phyloP scores from a whole-genome alignment of 176 grass and related monocot genomes.

The Musa acuminata region DNA sequence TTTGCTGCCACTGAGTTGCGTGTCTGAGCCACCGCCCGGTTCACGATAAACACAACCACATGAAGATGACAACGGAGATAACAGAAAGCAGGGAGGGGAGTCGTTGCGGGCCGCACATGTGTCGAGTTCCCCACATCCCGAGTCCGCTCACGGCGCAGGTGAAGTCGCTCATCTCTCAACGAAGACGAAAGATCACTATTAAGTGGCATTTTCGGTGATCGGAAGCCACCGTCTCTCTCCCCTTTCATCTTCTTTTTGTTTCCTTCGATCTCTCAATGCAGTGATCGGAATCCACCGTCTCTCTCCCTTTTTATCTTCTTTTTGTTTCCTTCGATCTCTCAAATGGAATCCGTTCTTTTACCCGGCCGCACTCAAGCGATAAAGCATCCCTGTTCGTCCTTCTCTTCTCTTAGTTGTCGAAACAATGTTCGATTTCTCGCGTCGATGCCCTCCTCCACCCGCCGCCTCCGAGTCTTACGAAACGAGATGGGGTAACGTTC shows the following conservation, averaged over 20 bases:
- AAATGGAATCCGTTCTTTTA: constrained; percentile 26
- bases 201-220: background rate
- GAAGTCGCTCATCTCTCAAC: too few species aligned
- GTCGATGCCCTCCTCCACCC: background rate
- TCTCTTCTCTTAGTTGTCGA: background rate
- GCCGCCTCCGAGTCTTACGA: background rate
- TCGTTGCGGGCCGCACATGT: too few species aligned
- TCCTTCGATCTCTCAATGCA: background rate
- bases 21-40: too few species aligned
- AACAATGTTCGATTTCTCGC: background rate
- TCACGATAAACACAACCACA: too few species aligned
- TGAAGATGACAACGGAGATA: too few species aligned
- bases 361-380: background rate
- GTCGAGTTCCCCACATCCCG: too few species aligned
- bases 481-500: constrained; percentile 20
- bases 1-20: too few species aligned
- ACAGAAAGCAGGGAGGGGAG: too few species aligned
- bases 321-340: background rate
- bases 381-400: background rate
- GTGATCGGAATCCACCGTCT: background rate
- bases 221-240: background rate
- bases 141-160: too few species aligned
- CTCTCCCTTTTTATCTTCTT: background rate
- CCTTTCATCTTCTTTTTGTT: background rate
- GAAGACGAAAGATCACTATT: too few species aligned